Evolutionary conservation across 352 stramenopile species (phyloP).

Genomic region (Thalassiosira hispida): DNA sequence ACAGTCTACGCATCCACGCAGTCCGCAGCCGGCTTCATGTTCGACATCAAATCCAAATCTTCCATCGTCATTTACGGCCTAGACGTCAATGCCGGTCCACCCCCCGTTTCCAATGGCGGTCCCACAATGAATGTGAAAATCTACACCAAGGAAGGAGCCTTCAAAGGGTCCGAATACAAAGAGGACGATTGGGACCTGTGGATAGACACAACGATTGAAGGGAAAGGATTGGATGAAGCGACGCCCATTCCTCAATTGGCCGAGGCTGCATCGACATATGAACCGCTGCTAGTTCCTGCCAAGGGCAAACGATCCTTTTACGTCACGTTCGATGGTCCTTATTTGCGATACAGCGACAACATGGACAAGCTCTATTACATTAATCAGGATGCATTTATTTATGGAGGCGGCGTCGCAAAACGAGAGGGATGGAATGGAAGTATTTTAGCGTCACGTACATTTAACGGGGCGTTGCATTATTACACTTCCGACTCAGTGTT

Average conservation of each 20-base stretch:
- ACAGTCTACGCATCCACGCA: conserved; percentile 2
- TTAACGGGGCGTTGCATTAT: conserved; percentile 26
- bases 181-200: conserved; percentile 1
- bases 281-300: not conserved
- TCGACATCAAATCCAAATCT: conserved; percentile 5
- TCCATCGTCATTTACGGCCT: conserved; percentile 11
- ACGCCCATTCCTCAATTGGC: not conserved
- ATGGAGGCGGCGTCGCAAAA: conserved; percentile 9
- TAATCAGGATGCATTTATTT: conserved; percentile 2
- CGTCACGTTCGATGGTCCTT: conserved; percentile 20
- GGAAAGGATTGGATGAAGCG: not conserved
- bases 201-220: not conserved
- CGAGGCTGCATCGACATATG: not conserved
- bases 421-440: conserved; percentile 20
- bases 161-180: not conserved
- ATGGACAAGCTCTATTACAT: conserved; percentile 2
- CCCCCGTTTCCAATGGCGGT: not conserved
- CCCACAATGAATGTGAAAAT: not conserved
- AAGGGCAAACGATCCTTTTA: conserved; percentile 30
- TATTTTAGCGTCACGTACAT: not conserved
- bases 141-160: conserved; percentile 5
- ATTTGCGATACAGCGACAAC: conserved; percentile 12
- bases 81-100: conserved; percentile 7
- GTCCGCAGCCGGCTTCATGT: conserved; percentile 9
- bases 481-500: not conserved